These are phyloP conservation scores for Paradendryphiella salina DNA, from an alignment of 2,329 filamentous ascomycete genomes.

Conservation along the genomic window DNA sequence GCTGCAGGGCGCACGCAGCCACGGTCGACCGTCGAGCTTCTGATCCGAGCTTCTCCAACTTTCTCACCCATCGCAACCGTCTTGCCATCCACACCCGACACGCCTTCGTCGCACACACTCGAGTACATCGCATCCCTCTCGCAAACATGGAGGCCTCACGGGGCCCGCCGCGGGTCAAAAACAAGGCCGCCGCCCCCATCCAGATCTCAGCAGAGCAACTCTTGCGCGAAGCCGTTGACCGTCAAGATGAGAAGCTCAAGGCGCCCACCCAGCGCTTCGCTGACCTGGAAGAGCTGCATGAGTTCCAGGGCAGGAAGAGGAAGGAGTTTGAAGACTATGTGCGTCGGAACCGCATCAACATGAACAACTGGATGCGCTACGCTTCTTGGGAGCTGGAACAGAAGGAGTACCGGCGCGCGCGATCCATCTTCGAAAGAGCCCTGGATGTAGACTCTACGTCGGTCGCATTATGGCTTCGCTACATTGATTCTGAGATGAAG, in stretches of 20 bases:
- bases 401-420: constrained; percentile 90
- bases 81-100: constrained; percentile 1
- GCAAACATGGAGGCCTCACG: constrained; percentile 78
- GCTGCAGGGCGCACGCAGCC: background rate
- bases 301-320: constrained; percentile 92
- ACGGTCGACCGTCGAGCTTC: constrained; percentile 4
- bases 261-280: constrained; percentile 93
- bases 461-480: constrained; percentile 85
- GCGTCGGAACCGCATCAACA: constrained; percentile 87
- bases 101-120: background rate
- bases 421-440: constrained; percentile 92
- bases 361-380: constrained; percentile 99
- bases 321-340: constrained; percentile 99
- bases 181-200: constrained; percentile 84
- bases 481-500: constrained; percentile 97
- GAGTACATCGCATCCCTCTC: background rate
- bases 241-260: constrained; percentile 85
- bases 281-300: constrained; percentile 95
- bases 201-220: constrained; percentile 97
- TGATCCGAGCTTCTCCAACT: constrained; percentile 10
- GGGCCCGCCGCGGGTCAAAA: constrained; percentile 94
- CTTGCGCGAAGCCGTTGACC: constrained; percentile 93
- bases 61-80: constrained; percentile 8
- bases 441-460: constrained; percentile 89
- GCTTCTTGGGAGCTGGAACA: constrained; percentile 97